Evolutionary conservation across 257 asterid genomes (phyloP).

Genomic region (Solanum megistacrolobum): DNA sequence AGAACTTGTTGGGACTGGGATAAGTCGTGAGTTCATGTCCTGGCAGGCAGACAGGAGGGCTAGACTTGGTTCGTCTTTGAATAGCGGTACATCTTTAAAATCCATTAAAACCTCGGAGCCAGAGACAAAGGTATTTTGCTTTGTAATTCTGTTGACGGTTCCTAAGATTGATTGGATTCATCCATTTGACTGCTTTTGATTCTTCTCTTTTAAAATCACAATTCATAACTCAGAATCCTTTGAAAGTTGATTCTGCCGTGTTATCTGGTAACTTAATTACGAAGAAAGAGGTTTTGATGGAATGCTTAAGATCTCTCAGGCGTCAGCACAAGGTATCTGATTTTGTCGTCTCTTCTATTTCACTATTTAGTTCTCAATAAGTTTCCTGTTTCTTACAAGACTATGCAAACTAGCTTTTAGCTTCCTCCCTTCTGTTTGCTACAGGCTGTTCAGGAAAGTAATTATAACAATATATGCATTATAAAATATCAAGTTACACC

Average conservation of each 20-base stretch:
- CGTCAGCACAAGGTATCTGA: slow-evolving; percentile 45
- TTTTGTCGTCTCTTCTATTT: not conserved
- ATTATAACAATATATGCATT: not conserved
- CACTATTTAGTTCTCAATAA: not conserved
- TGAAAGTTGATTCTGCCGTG: slow-evolving; percentile 11
- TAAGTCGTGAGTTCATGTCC: not conserved
- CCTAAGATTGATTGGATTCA: not conserved
- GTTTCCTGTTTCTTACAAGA: not conserved
- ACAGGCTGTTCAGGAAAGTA: not conserved
- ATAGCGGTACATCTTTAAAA: slow-evolving; percentile 14
- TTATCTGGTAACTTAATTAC: slow-evolving; percentile 18
- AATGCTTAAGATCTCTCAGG: slow-evolving; percentile 64
- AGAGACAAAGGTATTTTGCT: slow-evolving; percentile 18
- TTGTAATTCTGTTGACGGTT: not conserved
- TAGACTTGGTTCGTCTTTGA: slow-evolving; percentile 21
- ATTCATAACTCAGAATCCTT: slow-evolving; percentile 23
- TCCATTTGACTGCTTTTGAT: not conserved
- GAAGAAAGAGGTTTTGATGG: slow-evolving; percentile 35
- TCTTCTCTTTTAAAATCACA: slow-evolving; percentile 6
- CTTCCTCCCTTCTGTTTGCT: not conserved
- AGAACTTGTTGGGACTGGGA: not conserved
- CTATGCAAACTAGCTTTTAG: not conserved
- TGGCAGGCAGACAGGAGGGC: slow-evolving; percentile 46
- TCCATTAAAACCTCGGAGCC: slow-evolving; percentile 8
- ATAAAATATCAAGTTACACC: not conserved